phyloP scores from a whole-genome alignment of 345 rosid genomes.

The Populus tremula region DNA sequence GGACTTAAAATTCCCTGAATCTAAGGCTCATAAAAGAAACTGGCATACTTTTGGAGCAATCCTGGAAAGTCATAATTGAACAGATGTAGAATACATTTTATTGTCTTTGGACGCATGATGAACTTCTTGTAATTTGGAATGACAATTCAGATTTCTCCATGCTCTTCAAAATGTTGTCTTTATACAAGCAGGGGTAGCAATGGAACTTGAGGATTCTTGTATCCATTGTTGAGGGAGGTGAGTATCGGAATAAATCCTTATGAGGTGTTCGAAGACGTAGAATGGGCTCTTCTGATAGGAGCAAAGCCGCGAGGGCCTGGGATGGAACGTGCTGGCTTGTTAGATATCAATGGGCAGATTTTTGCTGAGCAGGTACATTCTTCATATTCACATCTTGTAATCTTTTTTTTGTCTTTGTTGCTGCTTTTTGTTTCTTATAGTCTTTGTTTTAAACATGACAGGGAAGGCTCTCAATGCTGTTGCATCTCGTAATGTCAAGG shows the following conservation, averaged over 20 bases:
- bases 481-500: constrained; percentile 86
- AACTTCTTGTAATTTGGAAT: neutral
- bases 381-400: neutral
- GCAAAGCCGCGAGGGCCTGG: constrained; percentile 99
- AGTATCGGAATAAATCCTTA: constrained; percentile 73
- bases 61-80: neutral
- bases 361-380: constrained; percentile 72
- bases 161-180: constrained; percentile 10
- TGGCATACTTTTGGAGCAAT: neutral
- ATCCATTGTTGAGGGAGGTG: constrained; percentile 90
- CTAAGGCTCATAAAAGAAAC: neutral
- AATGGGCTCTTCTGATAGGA: constrained; percentile 96
- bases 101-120: neutral
- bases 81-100: no score
- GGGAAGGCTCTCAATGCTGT: constrained; percentile 91
- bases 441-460: constrained; percentile 21
- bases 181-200: constrained; percentile 71
- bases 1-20: neutral
- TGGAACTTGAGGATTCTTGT: constrained; percentile 99
- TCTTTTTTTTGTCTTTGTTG: neutral
- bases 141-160: neutral
- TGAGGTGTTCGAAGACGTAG: constrained; percentile 87
- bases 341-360: constrained; percentile 90
- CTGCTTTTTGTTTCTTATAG: neutral
- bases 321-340: constrained; percentile 85